Evolutionary conservation across 257 asterid genomes (phyloP).

Genomic region (Ilex aquifolium): DNA sequence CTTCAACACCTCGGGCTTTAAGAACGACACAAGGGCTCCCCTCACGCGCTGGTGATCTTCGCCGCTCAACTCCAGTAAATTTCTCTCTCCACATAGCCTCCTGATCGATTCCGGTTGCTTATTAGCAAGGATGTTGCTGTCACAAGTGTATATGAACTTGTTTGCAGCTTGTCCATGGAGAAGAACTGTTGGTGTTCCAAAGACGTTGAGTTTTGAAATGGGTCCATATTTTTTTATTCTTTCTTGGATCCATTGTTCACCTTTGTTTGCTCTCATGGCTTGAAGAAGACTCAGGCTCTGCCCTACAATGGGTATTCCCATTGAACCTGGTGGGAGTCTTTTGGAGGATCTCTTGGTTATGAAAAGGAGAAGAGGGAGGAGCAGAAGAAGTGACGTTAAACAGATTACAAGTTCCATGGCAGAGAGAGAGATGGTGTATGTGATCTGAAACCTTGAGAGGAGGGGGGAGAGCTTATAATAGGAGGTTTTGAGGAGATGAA

Average conservation of each 20-base stretch:
- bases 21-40: constrained; percentile 16
- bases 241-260: constrained; percentile 13
- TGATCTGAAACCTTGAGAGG: too few relatives aligned
- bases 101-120: constrained; percentile 15
- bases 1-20: constrained; percentile 17
- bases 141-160: constrained; percentile 16
- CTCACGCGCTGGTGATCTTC: constrained; percentile 17
- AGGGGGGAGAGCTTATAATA: too few relatives aligned
- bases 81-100: constrained; percentile 15
- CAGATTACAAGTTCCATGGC: too few relatives aligned
- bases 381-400: too few relatives aligned
- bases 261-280: constrained; percentile 15
- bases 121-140: constrained; percentile 3
- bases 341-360: too few relatives aligned
- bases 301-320: constrained; percentile 17
- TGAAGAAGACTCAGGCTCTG: constrained; percentile 12
- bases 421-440: too few relatives aligned
- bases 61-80: constrained; percentile 16
- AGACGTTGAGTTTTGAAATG: constrained; percentile 15
- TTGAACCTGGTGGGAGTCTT: constrained; percentile 12
- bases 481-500: too few relatives aligned
- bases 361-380: too few relatives aligned
- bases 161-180: constrained; percentile 16
- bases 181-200: constrained; percentile 15
- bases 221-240: constrained; percentile 12